phyloP scores from a whole-genome alignment of 140 eudicot species.

The Anethum foeniculum region DNA sequence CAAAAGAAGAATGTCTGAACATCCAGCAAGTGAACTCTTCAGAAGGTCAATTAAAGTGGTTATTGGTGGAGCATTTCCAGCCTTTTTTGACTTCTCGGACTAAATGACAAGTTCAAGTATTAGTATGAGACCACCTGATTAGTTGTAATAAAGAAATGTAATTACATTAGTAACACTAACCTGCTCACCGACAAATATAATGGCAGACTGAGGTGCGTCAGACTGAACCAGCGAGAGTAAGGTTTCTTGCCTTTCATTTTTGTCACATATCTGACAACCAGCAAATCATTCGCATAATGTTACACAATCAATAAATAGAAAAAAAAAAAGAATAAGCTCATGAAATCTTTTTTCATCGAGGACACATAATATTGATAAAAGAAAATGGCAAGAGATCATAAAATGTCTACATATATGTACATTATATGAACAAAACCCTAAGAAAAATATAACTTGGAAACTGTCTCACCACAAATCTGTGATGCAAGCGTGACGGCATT shows the following conservation, averaged over 20 bases:
- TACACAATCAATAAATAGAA: neutral
- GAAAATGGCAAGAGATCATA: neutral
- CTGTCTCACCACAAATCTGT: slow-evolving; percentile 65
- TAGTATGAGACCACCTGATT: neutral
- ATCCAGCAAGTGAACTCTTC: slow-evolving; percentile 40
- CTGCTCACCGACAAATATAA: slow-evolving; percentile 77
- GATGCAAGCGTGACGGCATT: slow-evolving; percentile 75
- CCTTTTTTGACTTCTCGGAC: slow-evolving; percentile 94
- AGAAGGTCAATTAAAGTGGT: slow-evolving; percentile 50
- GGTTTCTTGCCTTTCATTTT: slow-evolving; percentile 45
- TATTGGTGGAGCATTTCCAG: slow-evolving; percentile 67
- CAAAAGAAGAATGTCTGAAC: slow-evolving; percentile 53
- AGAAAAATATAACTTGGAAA: neutral
- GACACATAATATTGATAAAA: neutral
- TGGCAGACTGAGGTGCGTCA: slow-evolving; percentile 86
- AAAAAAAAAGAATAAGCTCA: neutral
- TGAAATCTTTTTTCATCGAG: neutral
- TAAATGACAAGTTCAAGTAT: slow-evolving; percentile 22
- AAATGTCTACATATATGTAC: neutral
- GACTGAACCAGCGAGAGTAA: slow-evolving; percentile 52
- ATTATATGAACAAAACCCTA: neutral
- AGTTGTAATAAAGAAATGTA: neutral
- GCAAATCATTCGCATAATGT: slow-evolving; percentile 9
- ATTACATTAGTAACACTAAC: slow-evolving; percentile 34
- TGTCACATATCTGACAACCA: slow-evolving; percentile 50